Base-by-base conservation (phyloP, 2,329 filamentous ascomycete species). In the Aspergillus melleus region DNA sequence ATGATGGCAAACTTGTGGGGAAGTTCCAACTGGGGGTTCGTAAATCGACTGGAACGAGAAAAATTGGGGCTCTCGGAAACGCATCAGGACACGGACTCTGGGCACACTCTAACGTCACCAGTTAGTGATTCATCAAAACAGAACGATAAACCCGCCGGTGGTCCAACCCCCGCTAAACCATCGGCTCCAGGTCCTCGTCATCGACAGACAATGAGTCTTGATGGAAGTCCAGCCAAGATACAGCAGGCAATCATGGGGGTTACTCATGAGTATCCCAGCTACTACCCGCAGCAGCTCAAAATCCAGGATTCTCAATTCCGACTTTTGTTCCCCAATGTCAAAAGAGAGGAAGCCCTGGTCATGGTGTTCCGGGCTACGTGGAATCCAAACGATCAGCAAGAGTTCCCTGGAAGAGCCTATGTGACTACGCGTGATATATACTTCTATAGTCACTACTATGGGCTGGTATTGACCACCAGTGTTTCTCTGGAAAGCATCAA, bases 1-100 rank as follows among this genome's bases (percentile, higher is more conserved):
- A 87, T 97, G 62, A 86, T 96, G 80, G 93, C 93, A 32, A 98
- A 98, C 72, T 85, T 96, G 58, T 98, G 94, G 94, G 94, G 94
- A 53, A 96, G 88, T 69, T 90, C 87, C 58, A 88, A 92, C 51
- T 96, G 92, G 91, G 86, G 86, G 14, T 85, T 86, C 64, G 77
- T 90, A 60, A 89, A 89, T 65, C 81, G 83, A 36, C 73, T 89
- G 39, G 84, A 84, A 66, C 77, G 80, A 20, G 83, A 85, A 50
- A 82, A 84, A n/a, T 67, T 80, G 29, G 76, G 76, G 51, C 54
- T 70, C 65, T 64, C 67, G 55, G 71, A 75, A 30, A 64, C 63
- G 20, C 65, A 64, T 12, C 65, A 72, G 29, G 65, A 61, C 24
- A 58, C 52, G 6, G 47, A 52, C 32, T 20, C 64, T 14, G 63